Percentiles rank a stretch among this genome's conserved stretches.
Evolutionary conservation across 345 rosid species (phyloP).

Genomic region (Kandelia obovata): DNA sequence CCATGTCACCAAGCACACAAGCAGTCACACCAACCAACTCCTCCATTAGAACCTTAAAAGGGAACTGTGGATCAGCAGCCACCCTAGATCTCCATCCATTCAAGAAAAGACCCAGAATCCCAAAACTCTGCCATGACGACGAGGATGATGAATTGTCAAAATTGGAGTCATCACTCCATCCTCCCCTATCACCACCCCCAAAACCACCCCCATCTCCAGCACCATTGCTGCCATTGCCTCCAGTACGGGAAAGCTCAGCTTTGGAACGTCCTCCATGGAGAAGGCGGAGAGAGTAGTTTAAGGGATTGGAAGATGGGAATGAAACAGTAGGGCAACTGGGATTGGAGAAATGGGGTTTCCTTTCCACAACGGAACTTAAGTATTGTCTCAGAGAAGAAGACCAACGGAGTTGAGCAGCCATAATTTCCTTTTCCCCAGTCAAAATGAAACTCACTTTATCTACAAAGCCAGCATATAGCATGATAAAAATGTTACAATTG

Average conservation of each 20-base stretch:
- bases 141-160: slow-evolving; percentile 27
- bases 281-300: slow-evolving; percentile 11
- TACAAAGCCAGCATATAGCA: no score
- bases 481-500: no score
- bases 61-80: slow-evolving; percentile 91
- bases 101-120: slow-evolving; percentile 58
- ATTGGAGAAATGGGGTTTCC: not conserved
- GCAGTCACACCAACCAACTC: slow-evolving; percentile 89
- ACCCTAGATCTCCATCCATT: slow-evolving; percentile 92
- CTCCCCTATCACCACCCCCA: slow-evolving; percentile 11
- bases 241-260: slow-evolving; percentile 3
- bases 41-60: slow-evolving; percentile 95
- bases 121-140: slow-evolving; percentile 29
- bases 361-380: not conserved
- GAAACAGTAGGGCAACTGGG: not conserved
- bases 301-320: slow-evolving; percentile 9
- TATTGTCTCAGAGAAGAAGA: slow-evolving; percentile 6
- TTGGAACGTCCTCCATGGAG: not conserved
- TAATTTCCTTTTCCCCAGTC: slow-evolving; percentile 12
- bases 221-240: slow-evolving; percentile 12
- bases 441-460: no score
- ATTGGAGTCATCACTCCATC: slow-evolving; percentile 5
- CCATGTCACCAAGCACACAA: slow-evolving; percentile 91
- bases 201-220: slow-evolving; percentile 1
- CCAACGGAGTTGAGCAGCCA: slow-evolving; percentile 13